A percentile compares a stretch with the other conserved stretches of the same genome.
Evolutionary conservation across 192 early-diverging fungal species (phyloP).

Genomic region (Coemansia sp.): DNA sequence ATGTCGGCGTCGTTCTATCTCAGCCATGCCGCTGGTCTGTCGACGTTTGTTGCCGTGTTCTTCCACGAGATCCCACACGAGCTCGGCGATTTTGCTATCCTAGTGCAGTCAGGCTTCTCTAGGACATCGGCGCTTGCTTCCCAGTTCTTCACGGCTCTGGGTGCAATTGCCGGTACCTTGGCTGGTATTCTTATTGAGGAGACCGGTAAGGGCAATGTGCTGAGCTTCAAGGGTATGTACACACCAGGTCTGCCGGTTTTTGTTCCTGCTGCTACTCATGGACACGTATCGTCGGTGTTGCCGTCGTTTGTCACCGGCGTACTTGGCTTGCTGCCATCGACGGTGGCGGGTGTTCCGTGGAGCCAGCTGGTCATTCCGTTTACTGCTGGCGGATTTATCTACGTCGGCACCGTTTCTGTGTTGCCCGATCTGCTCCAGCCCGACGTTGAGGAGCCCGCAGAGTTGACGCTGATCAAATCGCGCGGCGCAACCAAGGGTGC

Average conservation of each 20-base stretch:
- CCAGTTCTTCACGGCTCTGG: slow-evolving; percentile 79
- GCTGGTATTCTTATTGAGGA: slow-evolving; percentile 78
- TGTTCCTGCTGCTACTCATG: slow-evolving; percentile 15
- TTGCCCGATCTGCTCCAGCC: slow-evolving; percentile 77
- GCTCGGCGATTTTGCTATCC: slow-evolving; percentile 85
- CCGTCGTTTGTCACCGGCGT: slow-evolving; percentile 22
- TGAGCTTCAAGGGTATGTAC: slow-evolving; percentile 33
- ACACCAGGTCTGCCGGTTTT: slow-evolving; percentile 34
- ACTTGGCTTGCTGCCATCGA: slow-evolving; percentile 33
- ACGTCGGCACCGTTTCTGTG: slow-evolving; percentile 83
- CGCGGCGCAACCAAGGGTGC: slow-evolving; percentile 7
- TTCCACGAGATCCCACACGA: slow-evolving; percentile 91
- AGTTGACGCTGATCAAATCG: slow-evolving; percentile 14
- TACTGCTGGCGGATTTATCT: slow-evolving; percentile 84
- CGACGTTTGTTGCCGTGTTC: slow-evolving; percentile 81
- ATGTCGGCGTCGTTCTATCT: slow-evolving; percentile 83
- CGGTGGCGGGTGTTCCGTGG: slow-evolving; percentile 62
- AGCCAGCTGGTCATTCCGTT: slow-evolving; percentile 84
- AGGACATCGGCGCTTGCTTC: slow-evolving; percentile 70
- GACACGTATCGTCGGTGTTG: slow-evolving; percentile 8
- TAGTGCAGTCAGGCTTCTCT: slow-evolving; percentile 79
- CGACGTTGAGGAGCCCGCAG: slow-evolving; percentile 55
- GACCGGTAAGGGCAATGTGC: slow-evolving; percentile 49
- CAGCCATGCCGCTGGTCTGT: slow-evolving; percentile 78
- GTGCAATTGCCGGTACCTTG: slow-evolving; percentile 76